phyloP scores from a whole-genome alignment of 164 flowering plant species.

The Macadamia tetraphylla region DNA sequence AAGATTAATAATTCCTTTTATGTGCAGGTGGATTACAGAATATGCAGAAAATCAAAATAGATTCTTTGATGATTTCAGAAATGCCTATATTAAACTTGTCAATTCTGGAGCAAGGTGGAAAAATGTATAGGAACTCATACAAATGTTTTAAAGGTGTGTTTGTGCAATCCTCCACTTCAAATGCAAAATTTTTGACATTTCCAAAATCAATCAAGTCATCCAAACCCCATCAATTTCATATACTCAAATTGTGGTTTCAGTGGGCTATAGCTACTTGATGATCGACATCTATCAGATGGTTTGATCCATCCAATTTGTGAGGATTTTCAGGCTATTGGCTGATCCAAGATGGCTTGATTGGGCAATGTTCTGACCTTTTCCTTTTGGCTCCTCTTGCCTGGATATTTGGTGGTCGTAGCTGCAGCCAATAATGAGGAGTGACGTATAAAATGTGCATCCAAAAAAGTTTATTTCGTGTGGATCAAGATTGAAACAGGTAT shows the following conservation, averaged over 20 bases:
- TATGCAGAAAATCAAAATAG: slow-evolving; percentile 61
- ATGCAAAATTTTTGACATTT: too few relatives aligned
- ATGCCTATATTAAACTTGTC: slow-evolving; percentile 67
- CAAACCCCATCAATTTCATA: not conserved
- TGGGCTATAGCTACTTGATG: not conserved
- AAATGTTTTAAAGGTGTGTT: not conserved
- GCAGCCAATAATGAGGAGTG: too few relatives aligned
- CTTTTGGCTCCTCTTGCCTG: too few relatives aligned
- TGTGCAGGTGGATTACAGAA: slow-evolving; percentile 67
- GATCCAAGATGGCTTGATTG: not conserved
- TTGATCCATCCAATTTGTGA: not conserved
- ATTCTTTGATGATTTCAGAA: slow-evolving; percentile 77
- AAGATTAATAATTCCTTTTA: not conserved
- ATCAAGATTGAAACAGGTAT: too few relatives aligned
- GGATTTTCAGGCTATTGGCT: not conserved
- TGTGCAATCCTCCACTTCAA: too few relatives aligned
- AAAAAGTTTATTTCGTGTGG: too few relatives aligned
- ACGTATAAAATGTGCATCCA: too few relatives aligned
- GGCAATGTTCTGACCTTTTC: too few relatives aligned
- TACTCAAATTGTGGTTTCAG: not conserved
- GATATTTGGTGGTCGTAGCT: too few relatives aligned
- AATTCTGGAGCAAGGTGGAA: slow-evolving; percentile 83
- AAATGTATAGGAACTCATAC: slow-evolving; percentile 14
- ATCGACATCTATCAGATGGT: not conserved
- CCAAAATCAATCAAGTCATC: not conserved